Evolutionary conservation across 106 monocot genomes (phyloP), one percentile per base, ranked within the genome.

Genomic region (Acanthochlamys bracteata): DNA sequence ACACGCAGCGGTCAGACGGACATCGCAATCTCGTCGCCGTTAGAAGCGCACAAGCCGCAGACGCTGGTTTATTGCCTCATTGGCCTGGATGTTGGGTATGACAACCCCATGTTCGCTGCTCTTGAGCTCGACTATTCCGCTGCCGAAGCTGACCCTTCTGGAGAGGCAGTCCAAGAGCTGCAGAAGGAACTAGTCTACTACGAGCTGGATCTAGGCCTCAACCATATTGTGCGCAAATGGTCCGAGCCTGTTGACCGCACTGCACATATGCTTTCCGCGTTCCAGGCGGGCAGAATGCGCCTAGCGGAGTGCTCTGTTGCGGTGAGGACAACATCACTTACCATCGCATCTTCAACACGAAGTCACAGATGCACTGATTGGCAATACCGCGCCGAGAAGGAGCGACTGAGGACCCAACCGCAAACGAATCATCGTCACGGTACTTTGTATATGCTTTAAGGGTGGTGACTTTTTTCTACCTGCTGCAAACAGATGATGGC

Each of bases 101-200:
- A 96, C 51, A 96, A 96, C 72, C 95, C 95, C 0, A 39, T 96
- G 23, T 96, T 96, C 21, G 95, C 95, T 0, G 90, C 95, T 4
- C 87, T 96, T n/a, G 95, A 96, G 76, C 82, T 96, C 0, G 95
- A 96, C 51, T 96, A 96, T 60, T 87, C 87, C 0, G 95, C 90
- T 65, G 87, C 95, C 11, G 95, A 96, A 59, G 76, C 74, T 59
- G 95, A 96, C 42, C 60, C 95, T 12, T 82, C 87, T 3, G 95
- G 95, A 41, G 77, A 80, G 60, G 87, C 95, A 8, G 90, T 90
- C 8, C 65, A 66, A 0, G 87, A 91, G 7, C 90, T 90, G 7
- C 95, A 96, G 82, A 96, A 96, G 73, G 82, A 88, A 60, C 84
- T 96, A 24, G 90, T 90, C 9, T 96, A 90, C 71, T 96, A 96